Evolutionary conservation across 1,284 basidiomycete species (phyloP).

Genomic region (Cryptococcus sp.): DNA sequence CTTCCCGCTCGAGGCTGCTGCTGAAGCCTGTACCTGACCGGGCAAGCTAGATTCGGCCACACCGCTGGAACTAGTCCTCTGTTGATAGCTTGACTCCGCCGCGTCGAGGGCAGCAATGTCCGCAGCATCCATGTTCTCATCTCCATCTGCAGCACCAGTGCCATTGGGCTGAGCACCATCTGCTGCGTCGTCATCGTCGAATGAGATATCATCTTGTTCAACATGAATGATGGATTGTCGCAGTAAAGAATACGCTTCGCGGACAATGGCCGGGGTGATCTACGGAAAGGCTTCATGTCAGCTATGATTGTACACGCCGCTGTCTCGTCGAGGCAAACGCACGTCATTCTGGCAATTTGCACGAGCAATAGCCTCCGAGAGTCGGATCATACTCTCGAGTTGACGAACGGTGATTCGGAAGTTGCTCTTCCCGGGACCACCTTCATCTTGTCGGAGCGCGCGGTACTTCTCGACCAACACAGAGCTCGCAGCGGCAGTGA

Average conservation of each 20-base stretch:
- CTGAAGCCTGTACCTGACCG: constrained; percentile 26
- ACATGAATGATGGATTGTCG: constrained; percentile 99
- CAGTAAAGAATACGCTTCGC: constrained; percentile 90
- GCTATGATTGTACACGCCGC: no score
- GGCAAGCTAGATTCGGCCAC: constrained; percentile 41
- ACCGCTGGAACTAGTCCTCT: constrained; percentile 24
- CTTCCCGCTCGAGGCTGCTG: constrained; percentile 55
- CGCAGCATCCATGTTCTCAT: constrained; percentile 60
- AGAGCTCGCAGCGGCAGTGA: constrained; percentile 89
- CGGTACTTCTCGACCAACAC: constrained; percentile 96
- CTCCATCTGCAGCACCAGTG: constrained; percentile 48
- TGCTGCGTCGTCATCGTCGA: constrained; percentile 86
- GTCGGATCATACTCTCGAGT: constrained; percentile 93
- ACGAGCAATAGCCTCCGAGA: constrained; percentile 94
- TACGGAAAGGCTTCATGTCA: constrained; percentile 38
- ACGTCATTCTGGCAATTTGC: constrained; percentile 92
- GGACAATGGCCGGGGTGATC: constrained; percentile 90
- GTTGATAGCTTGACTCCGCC: constrained; percentile 43
- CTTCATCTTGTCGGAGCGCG: constrained; percentile 87
- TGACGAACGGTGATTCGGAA: constrained; percentile 96
- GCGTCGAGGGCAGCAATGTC: constrained; percentile 57
- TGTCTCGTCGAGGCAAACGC: constrained; percentile 21
- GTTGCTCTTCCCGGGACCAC: constrained; percentile 83
- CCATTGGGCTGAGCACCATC: constrained; percentile 57
- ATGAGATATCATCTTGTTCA: constrained; percentile 97